These are phyloP conservation scores for Claviceps sp. DNA, from an alignment of 2,329 filamentous ascomycete species.

Conservation along the genomic window DNA sequence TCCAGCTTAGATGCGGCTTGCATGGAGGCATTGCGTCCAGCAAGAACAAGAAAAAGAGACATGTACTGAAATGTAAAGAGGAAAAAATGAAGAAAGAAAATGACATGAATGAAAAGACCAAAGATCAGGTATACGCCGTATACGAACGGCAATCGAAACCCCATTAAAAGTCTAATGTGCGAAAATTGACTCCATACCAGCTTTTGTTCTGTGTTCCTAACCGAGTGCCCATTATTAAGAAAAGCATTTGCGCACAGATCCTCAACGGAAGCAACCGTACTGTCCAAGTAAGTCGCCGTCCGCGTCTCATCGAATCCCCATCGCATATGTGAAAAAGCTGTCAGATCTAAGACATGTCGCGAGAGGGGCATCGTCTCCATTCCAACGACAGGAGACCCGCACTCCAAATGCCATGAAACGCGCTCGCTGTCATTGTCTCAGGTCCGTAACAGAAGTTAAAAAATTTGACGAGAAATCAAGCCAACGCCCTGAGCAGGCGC, in stretches of 20 bases:
- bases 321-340: background rate
- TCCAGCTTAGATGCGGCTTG: background rate
- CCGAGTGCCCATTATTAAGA: background rate
- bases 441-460: slow-evolving; percentile 6
- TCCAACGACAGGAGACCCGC: slow-evolving; percentile 10
- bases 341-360: slow-evolving; percentile 19
- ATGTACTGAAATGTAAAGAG: slow-evolving; percentile 5
- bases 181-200: background rate
- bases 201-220: background rate
- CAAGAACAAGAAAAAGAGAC: background rate
- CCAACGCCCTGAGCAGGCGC: background rate
- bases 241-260: background rate
- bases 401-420: background rate
- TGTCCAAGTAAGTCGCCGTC: background rate
- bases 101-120: slow-evolving; percentile 4
- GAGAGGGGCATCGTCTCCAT: slow-evolving; percentile 16
- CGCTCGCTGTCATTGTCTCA: slow-evolving; percentile 4
- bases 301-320: background rate
- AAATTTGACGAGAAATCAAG: slow-evolving; percentile 7
- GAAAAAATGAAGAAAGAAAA: slow-evolving; percentile 5
- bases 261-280: background rate
- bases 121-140: background rate
- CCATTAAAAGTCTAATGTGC: background rate
- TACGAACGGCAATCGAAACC: background rate
- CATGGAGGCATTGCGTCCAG: background rate